These are phyloP conservation scores for Notholithocarpus densiflorus DNA, from an alignment of 306 rosid species.

Conservation along the genomic window DNA sequence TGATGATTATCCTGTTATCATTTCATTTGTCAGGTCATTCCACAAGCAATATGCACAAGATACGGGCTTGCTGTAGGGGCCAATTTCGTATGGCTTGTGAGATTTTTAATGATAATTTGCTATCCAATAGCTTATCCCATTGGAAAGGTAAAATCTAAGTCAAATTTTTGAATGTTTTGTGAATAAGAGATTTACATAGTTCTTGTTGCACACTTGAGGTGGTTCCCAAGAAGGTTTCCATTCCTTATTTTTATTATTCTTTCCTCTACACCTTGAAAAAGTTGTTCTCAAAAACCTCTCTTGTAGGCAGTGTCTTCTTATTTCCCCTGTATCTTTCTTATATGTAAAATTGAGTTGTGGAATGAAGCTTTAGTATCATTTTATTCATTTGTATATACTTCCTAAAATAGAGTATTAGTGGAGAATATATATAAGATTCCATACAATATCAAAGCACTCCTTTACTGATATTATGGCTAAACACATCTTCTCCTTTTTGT, in stretches of 20 bases:
- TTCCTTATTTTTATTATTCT: not conserved
- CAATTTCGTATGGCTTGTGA: conserved; percentile 73
- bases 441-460: not conserved
- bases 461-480: not conserved
- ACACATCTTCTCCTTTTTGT: not conserved
- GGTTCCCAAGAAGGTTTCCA: not conserved
- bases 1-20: not conserved
- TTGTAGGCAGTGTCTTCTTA: not conserved
- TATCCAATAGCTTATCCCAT: conserved; percentile 91
- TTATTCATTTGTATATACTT: not conserved
- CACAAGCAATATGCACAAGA: conserved; percentile 92
- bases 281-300: not conserved
- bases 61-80: conserved; percentile 97
- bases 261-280: too few species aligned
- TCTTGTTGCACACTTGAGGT: not conserved
- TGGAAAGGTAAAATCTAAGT: conserved; percentile 66
- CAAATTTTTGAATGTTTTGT: conserved; percentile 2
- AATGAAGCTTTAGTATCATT: not conserved
- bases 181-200: not conserved
- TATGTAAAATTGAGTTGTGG: not conserved
- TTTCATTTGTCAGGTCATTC: conserved; percentile 69
- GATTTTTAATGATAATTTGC: conserved; percentile 78
- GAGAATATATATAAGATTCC: not conserved
- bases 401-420: not conserved
- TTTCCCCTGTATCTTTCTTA: not conserved